Percentiles rank a stretch among this genome's conserved stretches.
phyloP scores from a whole-genome alignment of 768 basidiomycete species.

The Austroboletus eburneus region DNA sequence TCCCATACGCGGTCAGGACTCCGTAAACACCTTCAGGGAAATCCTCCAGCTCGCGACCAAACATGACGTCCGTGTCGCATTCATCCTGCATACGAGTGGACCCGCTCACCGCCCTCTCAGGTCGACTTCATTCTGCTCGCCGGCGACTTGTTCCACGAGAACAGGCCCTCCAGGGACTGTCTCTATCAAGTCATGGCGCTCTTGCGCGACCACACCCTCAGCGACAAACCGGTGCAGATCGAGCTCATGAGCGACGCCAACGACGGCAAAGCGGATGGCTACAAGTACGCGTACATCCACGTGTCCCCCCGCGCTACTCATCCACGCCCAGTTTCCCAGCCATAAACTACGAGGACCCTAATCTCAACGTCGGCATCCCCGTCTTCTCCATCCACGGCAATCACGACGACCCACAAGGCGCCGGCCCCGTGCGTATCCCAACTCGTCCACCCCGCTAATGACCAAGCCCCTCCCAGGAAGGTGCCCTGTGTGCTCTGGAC shows the following conservation, averaged over 20 bases:
- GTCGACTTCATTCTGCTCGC: slow-evolving; percentile 95
- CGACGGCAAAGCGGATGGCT: slow-evolving; percentile 83
- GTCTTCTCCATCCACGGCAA: slow-evolving; percentile 99
- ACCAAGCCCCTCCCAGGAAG: slow-evolving; percentile 54
- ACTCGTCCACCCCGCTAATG: neutral
- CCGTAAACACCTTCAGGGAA: slow-evolving; percentile 92
- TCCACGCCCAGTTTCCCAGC: slow-evolving; percentile 76
- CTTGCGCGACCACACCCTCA: slow-evolving; percentile 85
- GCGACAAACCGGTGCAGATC: slow-evolving; percentile 83
- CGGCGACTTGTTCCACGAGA: slow-evolving; percentile 97
- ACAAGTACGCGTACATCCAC: slow-evolving; percentile 66
- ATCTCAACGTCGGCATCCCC: slow-evolving; percentile 93
- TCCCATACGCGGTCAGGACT: slow-evolving; percentile 90
- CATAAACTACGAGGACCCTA: slow-evolving; percentile 95
- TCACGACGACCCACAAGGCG: slow-evolving; percentile 98
- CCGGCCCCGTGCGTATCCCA: slow-evolving; percentile 65
- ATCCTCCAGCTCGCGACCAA: slow-evolving; percentile 89
- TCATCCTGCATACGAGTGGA: too few relatives aligned
- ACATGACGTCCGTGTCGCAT: slow-evolving; percentile 59
- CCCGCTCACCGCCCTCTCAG: slow-evolving; percentile 46
- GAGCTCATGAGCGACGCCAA: slow-evolving; percentile 91
- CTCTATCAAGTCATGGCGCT: slow-evolving; percentile 87
- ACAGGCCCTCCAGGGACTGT: slow-evolving; percentile 87
- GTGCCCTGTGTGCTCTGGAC: slow-evolving; percentile 93
- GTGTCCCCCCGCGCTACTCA: neutral